Conservation (phyloP, 1,284 basidiomycete genomes). For the Irpex sp. region DNA sequence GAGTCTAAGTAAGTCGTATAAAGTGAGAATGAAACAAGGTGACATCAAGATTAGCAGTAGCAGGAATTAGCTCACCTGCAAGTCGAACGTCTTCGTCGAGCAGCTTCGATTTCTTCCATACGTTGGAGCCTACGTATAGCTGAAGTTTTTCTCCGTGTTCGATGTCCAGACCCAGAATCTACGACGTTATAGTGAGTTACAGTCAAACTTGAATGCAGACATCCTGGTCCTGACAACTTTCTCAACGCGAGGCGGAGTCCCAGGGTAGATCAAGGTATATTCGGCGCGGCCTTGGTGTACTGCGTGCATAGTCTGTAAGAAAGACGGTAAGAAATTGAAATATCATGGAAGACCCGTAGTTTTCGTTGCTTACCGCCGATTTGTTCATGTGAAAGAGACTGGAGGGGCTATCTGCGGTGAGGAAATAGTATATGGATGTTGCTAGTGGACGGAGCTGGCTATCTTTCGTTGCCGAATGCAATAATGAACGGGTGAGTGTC, state of each 20-base stretch:
- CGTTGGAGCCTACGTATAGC: conserved; percentile 41
- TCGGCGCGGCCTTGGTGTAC: conserved; percentile 44
- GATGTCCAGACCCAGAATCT: conserved; percentile 38
- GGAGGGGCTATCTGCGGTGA: conserved; percentile 34
- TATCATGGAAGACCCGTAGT: no score
- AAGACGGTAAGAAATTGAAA: not conserved
- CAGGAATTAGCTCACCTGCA: conserved; percentile 9
- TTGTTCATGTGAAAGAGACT: conserved; percentile 46
- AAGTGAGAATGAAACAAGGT: not conserved
- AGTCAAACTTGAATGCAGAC: not conserved
- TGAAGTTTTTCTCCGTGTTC: conserved; percentile 38
- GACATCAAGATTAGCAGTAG: not conserved
- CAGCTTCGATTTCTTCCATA: conserved; percentile 49
- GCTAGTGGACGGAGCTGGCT: conserved; percentile 30
- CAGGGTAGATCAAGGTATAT: conserved; percentile 42
- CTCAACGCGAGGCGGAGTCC: conserved; percentile 32
- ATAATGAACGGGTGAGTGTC: not conserved
- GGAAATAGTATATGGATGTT: conserved; percentile 46
- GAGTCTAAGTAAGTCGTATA: not conserved
- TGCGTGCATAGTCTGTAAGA: conserved; percentile 43
- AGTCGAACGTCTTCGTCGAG: conserved; percentile 34
- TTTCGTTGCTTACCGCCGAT: conserved; percentile 33
- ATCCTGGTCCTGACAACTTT: conserved; percentile 24
- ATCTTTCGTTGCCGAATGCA: conserved; percentile 16
- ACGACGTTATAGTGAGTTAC: not conserved